A percentile compares a stretch with the other conserved stretches of the same genome.
Conservation (phyloP, 768 basidiomycete species). For the Kondoa subrosea region DNA sequence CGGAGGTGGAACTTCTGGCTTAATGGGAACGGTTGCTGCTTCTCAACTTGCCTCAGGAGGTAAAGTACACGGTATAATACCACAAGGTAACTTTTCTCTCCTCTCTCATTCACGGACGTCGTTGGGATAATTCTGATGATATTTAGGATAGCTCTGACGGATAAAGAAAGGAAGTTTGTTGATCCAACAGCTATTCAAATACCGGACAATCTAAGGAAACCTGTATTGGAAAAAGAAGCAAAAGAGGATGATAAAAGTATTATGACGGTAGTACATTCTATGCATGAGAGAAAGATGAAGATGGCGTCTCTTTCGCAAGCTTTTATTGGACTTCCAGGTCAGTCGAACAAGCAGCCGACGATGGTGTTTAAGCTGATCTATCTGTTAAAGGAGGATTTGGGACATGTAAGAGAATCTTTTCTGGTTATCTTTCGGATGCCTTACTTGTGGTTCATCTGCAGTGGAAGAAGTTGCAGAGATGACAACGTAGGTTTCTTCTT, state of each 20-base stretch:
- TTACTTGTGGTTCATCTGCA: slow-evolving; percentile 34
- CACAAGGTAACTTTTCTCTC: slow-evolving; percentile 31
- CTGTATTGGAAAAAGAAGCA: not conserved
- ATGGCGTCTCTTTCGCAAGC: slow-evolving; percentile 66
- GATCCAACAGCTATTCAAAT: slow-evolving; percentile 9
- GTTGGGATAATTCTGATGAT: too few species aligned
- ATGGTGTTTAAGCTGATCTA: not conserved
- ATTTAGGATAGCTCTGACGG: slow-evolving; percentile 8
- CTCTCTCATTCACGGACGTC: too few species aligned
- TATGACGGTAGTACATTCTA: slow-evolving; percentile 14
- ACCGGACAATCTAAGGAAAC: slow-evolving; percentile 2
- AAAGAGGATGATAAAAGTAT: slow-evolving; percentile 9
- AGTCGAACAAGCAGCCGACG: not conserved
- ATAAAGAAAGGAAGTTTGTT: slow-evolving; percentile 1
- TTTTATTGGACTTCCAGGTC: slow-evolving; percentile 70
- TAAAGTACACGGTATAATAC: slow-evolving; percentile 34
- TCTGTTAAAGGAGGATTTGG: slow-evolving; percentile 51
- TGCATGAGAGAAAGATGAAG: slow-evolving; percentile 32
- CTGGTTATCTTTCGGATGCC: not conserved
- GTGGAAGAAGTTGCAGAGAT: slow-evolving; percentile 85
- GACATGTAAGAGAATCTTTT: not conserved
- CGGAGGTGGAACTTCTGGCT: not conserved
- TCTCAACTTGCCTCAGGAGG: slow-evolving; percentile 29
- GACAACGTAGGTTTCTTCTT: slow-evolving; percentile 38
- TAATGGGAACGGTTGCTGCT: slow-evolving; percentile 26